Evolutionary conservation across 495 filamentous ascomycete species (phyloP), one percentile per base, ranked within the genome.

Genomic region (Tuber aestivum): DNA sequence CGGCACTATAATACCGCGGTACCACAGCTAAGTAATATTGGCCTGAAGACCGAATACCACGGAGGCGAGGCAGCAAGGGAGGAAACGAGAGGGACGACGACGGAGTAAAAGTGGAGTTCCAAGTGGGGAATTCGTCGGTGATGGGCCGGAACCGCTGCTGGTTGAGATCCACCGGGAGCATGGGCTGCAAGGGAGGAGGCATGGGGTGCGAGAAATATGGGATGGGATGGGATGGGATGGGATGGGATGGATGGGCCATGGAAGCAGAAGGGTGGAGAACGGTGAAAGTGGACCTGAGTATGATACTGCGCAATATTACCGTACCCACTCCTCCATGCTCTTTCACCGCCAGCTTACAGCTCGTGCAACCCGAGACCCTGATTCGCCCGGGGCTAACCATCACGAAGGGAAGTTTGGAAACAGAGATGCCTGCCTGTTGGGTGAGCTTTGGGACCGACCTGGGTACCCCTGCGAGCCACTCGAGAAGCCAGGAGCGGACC

Each of bases 101-200:
- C 45, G 41, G 77, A 73, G 81, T 83, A 82, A 81, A 81, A 74
- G 75, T 81, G 79, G 77, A 79, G 76, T 70, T 73, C 74, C 79
- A 76, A 18, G 76, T 77, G 76, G 77, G 78, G 77, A 79, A 70
- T 78, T 65, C 70, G 75, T 79, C 76, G 78, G 78, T 79, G 78
- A 79, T 79, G 78, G 65, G 61, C 76, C 74, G 71, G 78, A 72
- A 70, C 76, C 56, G 69, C 70, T 68, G 75, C 78, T 79, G 78
- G 78, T 75, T 70, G 78, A 79, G 78, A 79, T 79, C 73, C 70
- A 75, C 72, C 72, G 72, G 75, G 71, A 78, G 71, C 69, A 77
- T 77, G 65, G 75, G 72, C 14, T 27, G 27, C 76, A 78, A 70
- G 73, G 70, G 73, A 76, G 75, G 61, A n/a, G n/a, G n/a, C 56